Base-by-base conservation (phyloP, 2,329 filamentous ascomycete genomes). In the Rutstroemia sp. region DNA sequence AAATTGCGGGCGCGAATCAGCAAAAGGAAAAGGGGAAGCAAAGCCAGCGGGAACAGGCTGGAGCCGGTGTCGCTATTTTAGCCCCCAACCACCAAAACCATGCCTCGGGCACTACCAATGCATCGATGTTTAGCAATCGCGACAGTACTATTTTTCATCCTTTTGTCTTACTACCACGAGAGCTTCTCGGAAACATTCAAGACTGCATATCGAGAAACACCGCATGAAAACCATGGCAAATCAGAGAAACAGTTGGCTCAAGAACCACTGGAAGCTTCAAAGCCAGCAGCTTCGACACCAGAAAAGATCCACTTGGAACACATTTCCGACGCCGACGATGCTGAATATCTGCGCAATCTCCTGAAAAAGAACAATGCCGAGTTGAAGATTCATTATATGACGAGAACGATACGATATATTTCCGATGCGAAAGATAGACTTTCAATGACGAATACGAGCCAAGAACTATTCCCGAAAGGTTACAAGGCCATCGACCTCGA, bases 331-430 rank as follows among this genome's bases (percentile, higher is more conserved):
- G 25, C 56, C 37, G 65, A 63, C 19, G 63, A 65, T 30, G 34
- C 61, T 16, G 50, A 58, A 3, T 68, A 59, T 49, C 59, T 67
- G 9, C 61, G 60, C 48, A 48, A 63, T 27, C 42, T 67, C 5
- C 51, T 68, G 34, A 62, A 60, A 46, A 60, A 63, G 14, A 45
- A 65, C 49, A 59, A 58, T 34, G 63, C 68, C 25, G 66, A 65
- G 2, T 59, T 64, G 12, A 55, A 66, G 12, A 65, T 69, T 42
- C 61, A 64, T 25, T 69, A 62, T 57, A 65, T 64, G 2, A 62
- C 65, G 45, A 61, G 67, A 14, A 66, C 61, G 6, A 62, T 69
- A 42, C 61, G 63, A 56, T 67, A 68, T 57, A 57, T 66, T 4
- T 59, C 64, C 10, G 66, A 68, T 56, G 64, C 62, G 6, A 52